Evolutionary conservation across 345 rosid genomes (phyloP), one percentile per base, ranked within the genome.

Genomic region (Streptanthus diversifolius): DNA sequence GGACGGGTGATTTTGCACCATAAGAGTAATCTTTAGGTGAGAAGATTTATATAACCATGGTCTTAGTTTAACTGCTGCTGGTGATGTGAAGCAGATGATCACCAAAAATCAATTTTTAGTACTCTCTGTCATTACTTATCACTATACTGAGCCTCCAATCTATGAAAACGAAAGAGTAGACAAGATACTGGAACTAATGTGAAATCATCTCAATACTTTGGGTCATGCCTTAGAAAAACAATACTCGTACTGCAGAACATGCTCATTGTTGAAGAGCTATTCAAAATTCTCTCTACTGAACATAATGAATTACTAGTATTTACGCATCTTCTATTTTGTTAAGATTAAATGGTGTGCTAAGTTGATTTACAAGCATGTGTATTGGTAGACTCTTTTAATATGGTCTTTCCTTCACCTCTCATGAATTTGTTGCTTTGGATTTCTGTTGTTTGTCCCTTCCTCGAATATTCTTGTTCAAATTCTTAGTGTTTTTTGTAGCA

Each of bases 51-150:
- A 70, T 83, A 71, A 82, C 73, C 39, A 48, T 68, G 79, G 69
- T 78, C 77, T 77, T 80, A 84, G 85, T 84, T 80, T 87, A 77
- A 79, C 58, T 85, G 90, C 91, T 86, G 90, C 90, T 52, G 91
- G 93, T 80, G 97, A 90, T 84, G 90, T 93, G 86, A 90, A 90
- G 91, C 53, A 70, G 77, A 82, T 93, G 39, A 57, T 90, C 12
- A 73, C 77, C 68, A 86, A 85, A 74, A 82, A 76, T 32, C 86
- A 85, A 41, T 80, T 89, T 39, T 77, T 88, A 52, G 68, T 58
- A 1, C 65, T 72, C 76, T 45, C 60, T 33, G 43, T 52, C 59
- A 66, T 33, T 45, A 41, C 14, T 73, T 36, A 40, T 61, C 35
- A 27, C 22, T 17, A 3, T 40, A 14, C 19, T 5, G 8, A 11